Conservation (phyloP, 805 yeast genomes). For the Yamadazyma laniorum region DNA sequence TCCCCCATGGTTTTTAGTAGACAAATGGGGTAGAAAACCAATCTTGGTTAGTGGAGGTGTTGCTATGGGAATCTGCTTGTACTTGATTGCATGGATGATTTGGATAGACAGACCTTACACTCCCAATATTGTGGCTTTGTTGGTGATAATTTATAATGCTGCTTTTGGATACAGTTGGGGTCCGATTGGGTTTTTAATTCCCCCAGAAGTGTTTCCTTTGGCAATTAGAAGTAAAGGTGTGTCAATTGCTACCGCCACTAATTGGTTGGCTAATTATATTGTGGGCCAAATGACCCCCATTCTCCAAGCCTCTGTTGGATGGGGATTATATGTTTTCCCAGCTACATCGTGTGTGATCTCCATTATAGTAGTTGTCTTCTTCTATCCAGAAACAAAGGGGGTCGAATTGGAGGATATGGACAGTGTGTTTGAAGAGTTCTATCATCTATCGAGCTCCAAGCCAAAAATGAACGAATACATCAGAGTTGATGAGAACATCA, state of each 20-base stretch:
- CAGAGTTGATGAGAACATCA: constrained; percentile 7
- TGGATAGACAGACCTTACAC: constrained; percentile 30
- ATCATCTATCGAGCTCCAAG: constrained; percentile 15
- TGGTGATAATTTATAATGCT: constrained; percentile 43
- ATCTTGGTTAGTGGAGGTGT: constrained; percentile 41
- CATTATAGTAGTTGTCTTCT: constrained; percentile 30
- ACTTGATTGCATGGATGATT: constrained; percentile 34
- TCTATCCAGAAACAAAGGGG: constrained; percentile 46
- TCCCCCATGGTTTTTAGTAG: constrained; percentile 47
- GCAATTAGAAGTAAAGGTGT: constrained; percentile 45
- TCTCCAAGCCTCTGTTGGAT: constrained; percentile 36
- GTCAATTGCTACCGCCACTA: constrained; percentile 43
- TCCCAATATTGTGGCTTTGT: constrained; percentile 37
- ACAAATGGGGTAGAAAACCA: constrained; percentile 46
- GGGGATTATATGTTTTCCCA: constrained; percentile 44
- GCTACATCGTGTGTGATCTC: constrained; percentile 37
- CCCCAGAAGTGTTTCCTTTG: constrained; percentile 45
- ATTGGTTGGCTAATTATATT: constrained; percentile 45
- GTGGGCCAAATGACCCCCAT: constrained; percentile 47
- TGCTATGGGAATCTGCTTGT: constrained; percentile 37
- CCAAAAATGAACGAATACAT: constrained; percentile 18
- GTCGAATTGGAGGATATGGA: constrained; percentile 45
- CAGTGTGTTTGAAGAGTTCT: constrained; percentile 34
- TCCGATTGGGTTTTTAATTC: constrained; percentile 43
- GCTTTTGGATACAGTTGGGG: constrained; percentile 48